Evolutionary conservation across 2,329 filamentous ascomycete species (phyloP), one percentile per base, ranked within the genome.

Genomic region (Monosporascus sp.): DNA sequence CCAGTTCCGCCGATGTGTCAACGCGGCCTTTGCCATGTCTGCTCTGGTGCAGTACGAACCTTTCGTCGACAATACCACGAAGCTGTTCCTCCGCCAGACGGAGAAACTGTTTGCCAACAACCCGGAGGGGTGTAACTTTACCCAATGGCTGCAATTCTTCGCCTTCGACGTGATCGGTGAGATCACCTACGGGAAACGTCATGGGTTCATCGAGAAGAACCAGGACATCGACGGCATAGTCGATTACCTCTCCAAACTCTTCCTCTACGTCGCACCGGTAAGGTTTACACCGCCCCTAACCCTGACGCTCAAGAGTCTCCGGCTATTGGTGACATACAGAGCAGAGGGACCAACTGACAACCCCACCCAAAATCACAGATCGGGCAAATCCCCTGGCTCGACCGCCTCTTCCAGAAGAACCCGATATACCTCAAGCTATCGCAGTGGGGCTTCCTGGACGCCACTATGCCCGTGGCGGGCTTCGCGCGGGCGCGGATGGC

Each of bases 151-250:
- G 53, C 88, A 92, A 63, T 91, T 85, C 65, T 91, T 89, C 60
- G 89, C 89, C 0, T 92, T 92, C 62, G 89, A 92, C 64, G 88
- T 91, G 15, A 90, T 90, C 56, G 87, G 87, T 6, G 84, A 89
- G 56, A 81, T 91, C 62, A 90, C 87, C 0, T 91, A 89, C 70
- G 84, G 82, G 66, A 89, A 89, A 66, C 77, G 86, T 0, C 79
- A 90, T 53, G 89, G 89, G 0, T 92, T 92, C 58, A 71, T 92
- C 2, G 87, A 92, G 67, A 79, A 81, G 64, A 85, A 89, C 49
- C 78, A 85, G 63, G 89, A 92, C 57, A 82, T 92, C 14, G 87
- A 89, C 56, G 87, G 87, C 0, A 90, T 91, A 49, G 79, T 91
- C 5, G 72, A 68, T 0, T 88, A 88, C 61, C 68, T 90, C 1